Conservation (phyloP, 331 rosid genomes). For the Pyracantha coccinea region DNA sequence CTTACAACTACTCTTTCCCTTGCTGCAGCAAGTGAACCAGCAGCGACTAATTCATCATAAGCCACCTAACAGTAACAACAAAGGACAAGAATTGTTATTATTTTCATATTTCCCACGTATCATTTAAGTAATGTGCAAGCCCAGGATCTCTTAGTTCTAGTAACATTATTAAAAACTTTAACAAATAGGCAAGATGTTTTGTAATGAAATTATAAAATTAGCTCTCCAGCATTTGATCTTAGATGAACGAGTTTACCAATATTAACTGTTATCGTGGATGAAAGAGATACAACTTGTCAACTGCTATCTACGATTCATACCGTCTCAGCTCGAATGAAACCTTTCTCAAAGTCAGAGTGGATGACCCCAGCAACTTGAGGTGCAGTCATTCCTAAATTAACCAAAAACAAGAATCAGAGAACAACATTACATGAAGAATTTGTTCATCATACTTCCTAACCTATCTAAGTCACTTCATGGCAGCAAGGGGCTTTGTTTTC, state of each 20-base stretch:
- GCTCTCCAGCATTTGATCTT: neutral
- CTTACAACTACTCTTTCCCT: slow-evolving; percentile 96
- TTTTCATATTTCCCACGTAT: neutral
- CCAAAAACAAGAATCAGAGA: slow-evolving; percentile 16
- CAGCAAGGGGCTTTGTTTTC: slow-evolving; percentile 4
- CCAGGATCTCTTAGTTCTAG: neutral
- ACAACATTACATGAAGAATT: neutral
- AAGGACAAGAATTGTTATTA: neutral
- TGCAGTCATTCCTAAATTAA: slow-evolving; percentile 87
- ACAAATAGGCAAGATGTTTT: neutral
- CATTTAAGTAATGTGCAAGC: neutral
- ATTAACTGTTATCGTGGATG: neutral
- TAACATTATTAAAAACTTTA: neutral
- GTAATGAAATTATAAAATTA: neutral
- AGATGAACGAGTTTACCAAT: neutral
- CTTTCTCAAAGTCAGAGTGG: slow-evolving; percentile 98
- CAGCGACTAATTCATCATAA: slow-evolving; percentile 71
- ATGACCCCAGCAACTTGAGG: slow-evolving; percentile 99
- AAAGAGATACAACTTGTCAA: neutral
- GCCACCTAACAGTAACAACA: slow-evolving; percentile 58
- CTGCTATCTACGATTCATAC: slow-evolving; percentile 35
- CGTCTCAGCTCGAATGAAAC: slow-evolving; percentile 95
- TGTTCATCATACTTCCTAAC: neutral
- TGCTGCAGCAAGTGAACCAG: slow-evolving; percentile 86
- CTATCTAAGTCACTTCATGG: slow-evolving; percentile 6